A percentile compares a stretch with the other conserved stretches of the same genome.
These are phyloP conservation scores for Colletotrichum orchidophilum DNA, from an alignment of 2,329 filamentous ascomycete genomes.

Conservation along the genomic window DNA sequence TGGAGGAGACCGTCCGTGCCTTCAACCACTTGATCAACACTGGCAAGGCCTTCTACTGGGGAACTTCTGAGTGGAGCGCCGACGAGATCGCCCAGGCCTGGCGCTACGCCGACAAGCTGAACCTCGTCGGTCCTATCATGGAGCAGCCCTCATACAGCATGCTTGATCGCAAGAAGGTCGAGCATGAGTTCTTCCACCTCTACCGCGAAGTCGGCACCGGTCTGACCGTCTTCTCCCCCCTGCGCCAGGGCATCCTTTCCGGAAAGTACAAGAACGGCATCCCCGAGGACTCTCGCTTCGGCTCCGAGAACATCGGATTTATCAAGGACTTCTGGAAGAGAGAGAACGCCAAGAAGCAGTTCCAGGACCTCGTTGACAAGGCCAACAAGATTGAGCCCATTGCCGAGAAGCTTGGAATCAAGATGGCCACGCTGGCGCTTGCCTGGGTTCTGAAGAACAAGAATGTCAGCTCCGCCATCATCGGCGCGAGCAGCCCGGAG, in stretches of 20 bases:
- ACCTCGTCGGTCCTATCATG: conserved; percentile 70
- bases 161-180: conserved; percentile 68
- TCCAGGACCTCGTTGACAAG: conserved; percentile 66
- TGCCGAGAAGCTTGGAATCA: conserved; percentile 70
- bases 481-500: conserved; percentile 64
- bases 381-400: conserved; percentile 69
- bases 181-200: conserved; percentile 68
- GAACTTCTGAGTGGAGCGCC: conserved; percentile 74
- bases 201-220: conserved; percentile 69
- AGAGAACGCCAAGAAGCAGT: conserved; percentile 58
- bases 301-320: conserved; percentile 64
- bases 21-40: conserved; percentile 76
- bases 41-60: conserved; percentile 77
- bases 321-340: conserved; percentile 62
- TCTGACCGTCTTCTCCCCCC: conserved; percentile 70
- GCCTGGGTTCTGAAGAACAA: conserved; percentile 72
- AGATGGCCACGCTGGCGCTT: conserved; percentile 64
- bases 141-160: conserved; percentile 76
- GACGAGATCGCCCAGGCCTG: conserved; percentile 72
- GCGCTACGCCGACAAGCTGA: conserved; percentile 67
- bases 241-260: conserved; percentile 66
- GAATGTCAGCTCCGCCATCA: conserved; percentile 69
- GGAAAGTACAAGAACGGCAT: conserved; percentile 75
- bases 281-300: conserved; percentile 67
- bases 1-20: conserved; percentile 75